Conservation (phyloP, 1,139 yeast species). For the Saccharomyces uvarum region DNA sequence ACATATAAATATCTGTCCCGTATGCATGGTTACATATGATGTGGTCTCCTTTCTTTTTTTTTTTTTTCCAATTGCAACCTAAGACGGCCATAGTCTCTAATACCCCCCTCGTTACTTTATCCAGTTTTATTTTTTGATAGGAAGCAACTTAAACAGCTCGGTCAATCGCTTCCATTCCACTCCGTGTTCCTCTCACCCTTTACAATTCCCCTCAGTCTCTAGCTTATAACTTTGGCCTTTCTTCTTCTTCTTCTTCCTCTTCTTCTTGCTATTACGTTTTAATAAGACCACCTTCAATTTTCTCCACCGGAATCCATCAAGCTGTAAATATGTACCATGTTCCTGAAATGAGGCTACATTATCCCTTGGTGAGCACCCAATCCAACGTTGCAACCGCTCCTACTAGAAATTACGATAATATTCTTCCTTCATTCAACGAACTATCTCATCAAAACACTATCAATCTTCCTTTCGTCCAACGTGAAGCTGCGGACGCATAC, state of each 20-base stretch:
- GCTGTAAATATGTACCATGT: background rate
- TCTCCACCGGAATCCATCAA: background rate
- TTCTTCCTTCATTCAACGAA: background rate
- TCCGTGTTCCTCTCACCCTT: background rate
- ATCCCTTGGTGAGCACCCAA: background rate
- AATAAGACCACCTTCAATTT: background rate
- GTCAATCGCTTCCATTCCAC: background rate
- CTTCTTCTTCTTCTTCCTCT: background rate
- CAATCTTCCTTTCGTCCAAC: background rate
- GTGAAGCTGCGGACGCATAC: background rate
- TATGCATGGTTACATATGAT: background rate
- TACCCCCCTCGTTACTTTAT: background rate
- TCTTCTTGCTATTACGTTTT: background rate
- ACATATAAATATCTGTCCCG: background rate
- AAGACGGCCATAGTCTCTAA: background rate
- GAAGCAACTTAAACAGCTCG: background rate
- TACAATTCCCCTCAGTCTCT: background rate
- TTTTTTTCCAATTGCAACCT: background rate
- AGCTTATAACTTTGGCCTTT: background rate
- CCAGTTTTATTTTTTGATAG: background rate
- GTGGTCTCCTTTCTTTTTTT: background rate
- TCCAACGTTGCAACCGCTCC: background rate
- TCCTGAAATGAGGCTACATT: constrained; percentile 1
- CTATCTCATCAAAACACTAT: background rate
- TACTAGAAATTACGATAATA: background rate